Percentiles rank a stretch among this genome's conserved stretches.
phyloP scores from a whole-genome alignment of 768 basidiomycete species.

The Lentinus brumalis region DNA sequence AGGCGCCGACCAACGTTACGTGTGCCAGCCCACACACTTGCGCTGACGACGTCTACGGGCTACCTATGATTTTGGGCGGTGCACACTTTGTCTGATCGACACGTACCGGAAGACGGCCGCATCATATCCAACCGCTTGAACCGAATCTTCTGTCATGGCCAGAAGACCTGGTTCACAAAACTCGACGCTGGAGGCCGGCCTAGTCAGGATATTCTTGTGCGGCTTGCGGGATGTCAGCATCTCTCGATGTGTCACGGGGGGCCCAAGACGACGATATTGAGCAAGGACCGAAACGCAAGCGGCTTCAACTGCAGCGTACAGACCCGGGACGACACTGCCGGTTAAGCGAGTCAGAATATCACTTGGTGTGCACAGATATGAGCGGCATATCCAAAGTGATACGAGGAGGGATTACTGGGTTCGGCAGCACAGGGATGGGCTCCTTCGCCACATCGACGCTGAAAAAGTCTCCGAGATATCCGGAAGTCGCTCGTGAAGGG shows the following conservation, averaged over 20 bases:
- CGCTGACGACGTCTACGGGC: too few species aligned
- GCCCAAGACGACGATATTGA: constrained; percentile 99
- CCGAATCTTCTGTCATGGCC: constrained; percentile 85
- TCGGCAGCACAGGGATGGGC: constrained; percentile 97
- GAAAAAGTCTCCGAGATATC: constrained; percentile 99
- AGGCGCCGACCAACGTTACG: too few species aligned
- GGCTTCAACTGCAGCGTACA: constrained; percentile 98
- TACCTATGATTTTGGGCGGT: too few species aligned
- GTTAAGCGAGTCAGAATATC: constrained; percentile 99
- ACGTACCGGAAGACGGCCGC: constrained; percentile 92
- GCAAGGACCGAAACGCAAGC: constrained; percentile 97
- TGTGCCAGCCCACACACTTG: too few species aligned
- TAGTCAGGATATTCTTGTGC: constrained; percentile 88
- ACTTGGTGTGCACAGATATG: constrained; percentile 67
- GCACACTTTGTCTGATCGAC: neutral
- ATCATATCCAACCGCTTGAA: constrained; percentile 95
- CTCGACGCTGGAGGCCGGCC: constrained; percentile 82
- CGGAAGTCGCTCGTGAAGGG: constrained; percentile 94
- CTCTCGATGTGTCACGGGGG: constrained; percentile 99
- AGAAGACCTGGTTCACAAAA: constrained; percentile 77
- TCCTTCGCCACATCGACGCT: constrained; percentile 99
- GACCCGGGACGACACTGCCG: constrained; percentile 91
- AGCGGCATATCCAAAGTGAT: constrained; percentile 7
- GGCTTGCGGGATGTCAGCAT: constrained; percentile 87
- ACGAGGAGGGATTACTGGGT: constrained; percentile 70